These are phyloP conservation scores for Claviceps maximensis DNA, from an alignment of 2,329 filamentous ascomycete genomes.

Conservation along the genomic window DNA sequence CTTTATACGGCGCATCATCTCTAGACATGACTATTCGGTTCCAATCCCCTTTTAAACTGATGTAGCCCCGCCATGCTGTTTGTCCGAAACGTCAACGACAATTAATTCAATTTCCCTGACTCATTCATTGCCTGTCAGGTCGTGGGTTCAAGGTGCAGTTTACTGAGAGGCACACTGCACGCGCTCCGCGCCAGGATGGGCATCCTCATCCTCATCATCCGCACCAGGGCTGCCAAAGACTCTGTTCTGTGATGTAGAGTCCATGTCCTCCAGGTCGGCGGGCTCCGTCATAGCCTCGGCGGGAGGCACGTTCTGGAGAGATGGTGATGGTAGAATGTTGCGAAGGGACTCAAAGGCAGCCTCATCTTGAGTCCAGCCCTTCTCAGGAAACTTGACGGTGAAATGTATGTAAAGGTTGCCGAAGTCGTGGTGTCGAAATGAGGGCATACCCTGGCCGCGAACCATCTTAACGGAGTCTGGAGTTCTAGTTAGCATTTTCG, in stretches of 20 bases:
- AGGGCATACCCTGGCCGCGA: constrained; percentile 95
- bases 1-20: constrained; percentile 8
- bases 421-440: constrained; percentile 83
- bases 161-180: constrained; percentile 85
- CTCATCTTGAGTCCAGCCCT: constrained; percentile 52
- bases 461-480: constrained; percentile 84
- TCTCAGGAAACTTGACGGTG: constrained; percentile 90
- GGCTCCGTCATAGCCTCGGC: constrained; percentile 83
- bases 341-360: constrained; percentile 69
- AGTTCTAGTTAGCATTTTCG: constrained; percentile 1
- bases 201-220: constrained; percentile 67
- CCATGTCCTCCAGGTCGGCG: constrained; percentile 74
- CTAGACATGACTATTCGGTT: neutral
- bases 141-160: constrained; percentile 15
- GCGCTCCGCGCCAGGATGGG: constrained; percentile 63
- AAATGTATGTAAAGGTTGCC: constrained; percentile 98
- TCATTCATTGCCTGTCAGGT: neutral
- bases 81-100: neutral
- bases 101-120: neutral
- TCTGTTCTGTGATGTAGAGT: constrained; percentile 49
- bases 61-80: neutral
- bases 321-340: constrained; percentile 63
- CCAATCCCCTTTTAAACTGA: neutral
- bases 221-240: constrained; percentile 50
- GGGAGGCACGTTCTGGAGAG: constrained; percentile 53